These are phyloP conservation scores for Cystobasidium pallidum DNA, from an alignment of 1,284 basidiomycete species.

Conservation along the genomic window DNA sequence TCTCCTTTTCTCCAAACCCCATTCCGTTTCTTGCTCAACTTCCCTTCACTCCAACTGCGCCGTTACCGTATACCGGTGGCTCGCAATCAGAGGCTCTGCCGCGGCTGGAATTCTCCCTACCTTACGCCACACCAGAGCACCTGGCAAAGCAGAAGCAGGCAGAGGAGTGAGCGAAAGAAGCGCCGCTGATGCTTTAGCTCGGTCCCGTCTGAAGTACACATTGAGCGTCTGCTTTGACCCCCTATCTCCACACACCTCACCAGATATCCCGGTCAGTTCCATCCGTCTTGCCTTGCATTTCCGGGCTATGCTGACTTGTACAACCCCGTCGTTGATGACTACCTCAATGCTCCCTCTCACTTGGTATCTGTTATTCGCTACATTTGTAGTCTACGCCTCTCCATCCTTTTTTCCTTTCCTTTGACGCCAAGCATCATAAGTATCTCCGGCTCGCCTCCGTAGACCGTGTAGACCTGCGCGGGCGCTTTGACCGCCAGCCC, in stretches of 20 bases:
- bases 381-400: background rate
- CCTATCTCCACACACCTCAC: background rate
- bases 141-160: too few species aligned
- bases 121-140: background rate
- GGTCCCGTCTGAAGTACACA: background rate
- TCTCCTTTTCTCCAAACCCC: background rate
- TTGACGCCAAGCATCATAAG: background rate
- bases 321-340: too few species aligned
- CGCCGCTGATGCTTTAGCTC: background rate
- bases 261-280: slow-evolving; percentile 1
- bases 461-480: background rate
- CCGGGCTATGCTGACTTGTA: too few species aligned
- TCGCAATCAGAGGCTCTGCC: too few species aligned
- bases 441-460: background rate
- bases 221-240: too few species aligned
- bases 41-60: too few species aligned
- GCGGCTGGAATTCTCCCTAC: background rate
- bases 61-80: too few species aligned
- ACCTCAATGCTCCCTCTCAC: too few species aligned
- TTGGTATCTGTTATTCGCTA: background rate
- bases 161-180: too few species aligned
- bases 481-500: slow-evolving; percentile 14
- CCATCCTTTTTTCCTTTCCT: background rate
- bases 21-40: too few species aligned
- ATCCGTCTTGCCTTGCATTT: too few species aligned